Conservation (phyloP, 768 basidiomycete species). For the Galerina sulciceps region DNA sequence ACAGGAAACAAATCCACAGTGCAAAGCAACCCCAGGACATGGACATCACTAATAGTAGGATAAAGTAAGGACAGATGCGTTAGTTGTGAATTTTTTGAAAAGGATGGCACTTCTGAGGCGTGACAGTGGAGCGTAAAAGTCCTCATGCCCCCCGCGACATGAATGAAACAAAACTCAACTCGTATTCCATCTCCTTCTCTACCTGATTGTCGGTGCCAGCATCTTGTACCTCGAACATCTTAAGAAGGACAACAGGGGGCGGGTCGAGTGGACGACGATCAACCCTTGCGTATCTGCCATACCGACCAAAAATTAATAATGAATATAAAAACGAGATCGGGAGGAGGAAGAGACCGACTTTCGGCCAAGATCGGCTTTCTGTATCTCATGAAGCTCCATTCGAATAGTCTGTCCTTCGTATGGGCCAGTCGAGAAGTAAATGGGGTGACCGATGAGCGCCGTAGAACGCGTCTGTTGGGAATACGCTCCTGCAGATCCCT, state of each 20-base stretch:
- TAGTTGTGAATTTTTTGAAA: not conserved
- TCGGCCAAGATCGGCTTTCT: constrained; percentile 70
- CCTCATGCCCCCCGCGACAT: too few species aligned
- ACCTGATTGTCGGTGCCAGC: constrained; percentile 42
- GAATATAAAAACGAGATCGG: constrained; percentile 3
- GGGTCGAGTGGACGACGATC: constrained; percentile 71
- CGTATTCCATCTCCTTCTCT: constrained; percentile 52
- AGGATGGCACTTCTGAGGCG: not conserved
- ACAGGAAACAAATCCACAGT: constrained; percentile 80
- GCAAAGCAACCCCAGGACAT: constrained; percentile 72
- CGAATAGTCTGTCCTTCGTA: constrained; percentile 63
- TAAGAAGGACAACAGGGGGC: constrained; percentile 62
- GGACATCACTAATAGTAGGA: constrained; percentile 50
- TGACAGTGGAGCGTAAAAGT: not conserved
- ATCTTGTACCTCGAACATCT: constrained; percentile 50
- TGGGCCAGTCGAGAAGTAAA: constrained; percentile 61
- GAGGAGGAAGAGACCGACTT: constrained; percentile 47
- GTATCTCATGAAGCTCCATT: constrained; percentile 59
- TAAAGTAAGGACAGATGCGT: not conserved
- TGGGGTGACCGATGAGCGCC: constrained; percentile 50
- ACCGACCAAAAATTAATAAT: constrained; percentile 11
- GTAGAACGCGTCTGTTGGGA: constrained; percentile 1
- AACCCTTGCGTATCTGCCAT: constrained; percentile 57
- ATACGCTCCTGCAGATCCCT: not conserved
- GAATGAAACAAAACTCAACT: constrained; percentile 36